A percentile compares a stretch with the other conserved stretches of the same genome.
phyloP scores from a whole-genome alignment of 1,284 basidiomycete species.

The Ganoderma resinaceum region DNA sequence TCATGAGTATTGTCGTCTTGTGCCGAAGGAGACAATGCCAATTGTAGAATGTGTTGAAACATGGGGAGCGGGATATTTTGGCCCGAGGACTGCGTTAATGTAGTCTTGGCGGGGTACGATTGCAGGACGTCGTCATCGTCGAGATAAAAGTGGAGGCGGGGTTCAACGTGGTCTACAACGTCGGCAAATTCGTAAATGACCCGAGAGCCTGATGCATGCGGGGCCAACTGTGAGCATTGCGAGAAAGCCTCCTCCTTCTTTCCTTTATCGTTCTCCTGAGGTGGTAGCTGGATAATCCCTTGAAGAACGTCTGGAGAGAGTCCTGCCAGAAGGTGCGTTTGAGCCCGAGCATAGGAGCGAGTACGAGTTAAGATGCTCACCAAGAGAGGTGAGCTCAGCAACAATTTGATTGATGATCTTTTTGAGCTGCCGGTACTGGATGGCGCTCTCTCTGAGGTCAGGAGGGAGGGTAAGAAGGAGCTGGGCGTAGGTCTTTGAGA shows the following conservation, averaged over 20 bases:
- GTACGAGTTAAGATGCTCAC: constrained; percentile 39
- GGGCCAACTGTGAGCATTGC: constrained; percentile 9
- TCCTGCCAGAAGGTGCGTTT: constrained; percentile 50
- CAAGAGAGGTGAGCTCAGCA: constrained; percentile 80
- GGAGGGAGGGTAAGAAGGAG: constrained; percentile 76
- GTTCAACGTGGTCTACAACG: constrained; percentile 57
- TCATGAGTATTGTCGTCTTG: not conserved
- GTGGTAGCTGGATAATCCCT: constrained; percentile 44
- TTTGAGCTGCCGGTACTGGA: constrained; percentile 93
- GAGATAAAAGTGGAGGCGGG: constrained; percentile 60
- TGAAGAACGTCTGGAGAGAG: constrained; percentile 54
- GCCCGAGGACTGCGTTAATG: not conserved
- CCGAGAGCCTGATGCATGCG: constrained; percentile 29
- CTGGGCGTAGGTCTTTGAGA: constrained; percentile 79
- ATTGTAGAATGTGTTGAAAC: constrained; percentile 10
- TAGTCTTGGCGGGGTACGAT: not conserved
- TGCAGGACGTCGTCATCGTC: constrained; percentile 17
- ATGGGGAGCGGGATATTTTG: constrained; percentile 13
- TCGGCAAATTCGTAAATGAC: constrained; percentile 64
- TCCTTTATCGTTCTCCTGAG: constrained; percentile 33
- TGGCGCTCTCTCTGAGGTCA: constrained; percentile 78
- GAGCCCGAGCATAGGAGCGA: not conserved
- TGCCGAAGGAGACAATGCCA: constrained; percentile 9
- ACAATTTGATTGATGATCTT: constrained; percentile 92
- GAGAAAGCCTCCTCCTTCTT: constrained; percentile 32